Percentiles rank a stretch among this genome's conserved stretches.
phyloP scores from a whole-genome alignment of 495 filamentous ascomycete genomes.

The Xylaria scruposa region DNA sequence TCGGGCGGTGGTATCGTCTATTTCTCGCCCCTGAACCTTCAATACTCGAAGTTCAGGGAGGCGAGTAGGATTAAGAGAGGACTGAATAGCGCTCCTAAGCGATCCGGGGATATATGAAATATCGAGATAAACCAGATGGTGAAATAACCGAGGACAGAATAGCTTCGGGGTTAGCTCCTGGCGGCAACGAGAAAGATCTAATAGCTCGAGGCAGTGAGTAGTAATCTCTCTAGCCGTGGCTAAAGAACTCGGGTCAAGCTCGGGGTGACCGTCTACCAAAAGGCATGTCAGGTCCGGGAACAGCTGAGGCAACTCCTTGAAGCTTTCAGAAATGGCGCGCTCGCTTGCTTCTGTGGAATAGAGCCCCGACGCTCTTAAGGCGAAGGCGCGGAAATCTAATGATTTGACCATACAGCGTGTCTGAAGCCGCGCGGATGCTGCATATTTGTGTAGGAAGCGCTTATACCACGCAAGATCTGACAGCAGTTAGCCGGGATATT shows the following conservation, averaged over 20 bases:
- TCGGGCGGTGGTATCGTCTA: slow-evolving; percentile 41
- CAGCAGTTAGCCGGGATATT: not conserved
- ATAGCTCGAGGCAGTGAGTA: slow-evolving; percentile 35
- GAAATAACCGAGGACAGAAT: slow-evolving; percentile 40
- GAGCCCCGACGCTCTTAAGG: slow-evolving; percentile 36
- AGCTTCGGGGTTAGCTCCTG: slow-evolving; percentile 40
- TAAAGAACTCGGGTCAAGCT: slow-evolving; percentile 41
- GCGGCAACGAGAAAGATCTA: slow-evolving; percentile 46
- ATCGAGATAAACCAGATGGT: slow-evolving; percentile 51
- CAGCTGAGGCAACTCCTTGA: slow-evolving; percentile 35
- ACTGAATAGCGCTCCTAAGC: slow-evolving; percentile 35
- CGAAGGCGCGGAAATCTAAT: slow-evolving; percentile 48
- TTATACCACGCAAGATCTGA: slow-evolving; percentile 50
- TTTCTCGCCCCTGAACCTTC: slow-evolving; percentile 44
- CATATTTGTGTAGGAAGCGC: slow-evolving; percentile 44
- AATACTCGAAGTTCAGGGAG: slow-evolving; percentile 51
- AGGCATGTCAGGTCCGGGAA: slow-evolving; percentile 49
- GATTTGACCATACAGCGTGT: slow-evolving; percentile 43
- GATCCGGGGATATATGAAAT: slow-evolving; percentile 50
- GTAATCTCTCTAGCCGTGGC: slow-evolving; percentile 11
- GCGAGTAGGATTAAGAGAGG: slow-evolving; percentile 35
- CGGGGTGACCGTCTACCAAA: slow-evolving; percentile 46
- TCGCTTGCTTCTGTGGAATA: slow-evolving; percentile 43
- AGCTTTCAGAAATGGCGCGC: slow-evolving; percentile 40
- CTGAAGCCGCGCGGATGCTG: slow-evolving; percentile 32